phyloP scores from a whole-genome alignment of 345 rosid genomes.

The Brassica napus region Da-Ae NC_063442.1:27704501-27705000 shows the following conservation, averaged over 20 bases:
- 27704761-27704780: slow-evolving; percentile 13
- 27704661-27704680: neutral
- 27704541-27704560: neutral
- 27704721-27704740: neutral
- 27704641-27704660: neutral
- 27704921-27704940: slow-evolving; percentile 7
- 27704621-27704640: neutral
- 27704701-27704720: neutral
- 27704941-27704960: slow-evolving; percentile 1
- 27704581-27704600: neutral
- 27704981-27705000: neutral
- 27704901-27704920: slow-evolving; percentile 20
- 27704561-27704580: neutral
- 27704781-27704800: neutral
- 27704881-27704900: slow-evolving; percentile 25
- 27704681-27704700: slow-evolving; percentile 9
- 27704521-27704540: neutral
- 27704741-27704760: slow-evolving; percentile 19
- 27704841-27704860: slow-evolving; percentile 13
- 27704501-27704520: neutral
- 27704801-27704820: neutral
- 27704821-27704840: slow-evolving; percentile 12
- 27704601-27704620: neutral
- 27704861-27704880: neutral
- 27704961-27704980: slow-evolving; percentile 8